These are phyloP conservation scores for Arabidopsis hybrid DNA, from an alignment of 441 rosid species.

Conservation along the genomic window DNA sequence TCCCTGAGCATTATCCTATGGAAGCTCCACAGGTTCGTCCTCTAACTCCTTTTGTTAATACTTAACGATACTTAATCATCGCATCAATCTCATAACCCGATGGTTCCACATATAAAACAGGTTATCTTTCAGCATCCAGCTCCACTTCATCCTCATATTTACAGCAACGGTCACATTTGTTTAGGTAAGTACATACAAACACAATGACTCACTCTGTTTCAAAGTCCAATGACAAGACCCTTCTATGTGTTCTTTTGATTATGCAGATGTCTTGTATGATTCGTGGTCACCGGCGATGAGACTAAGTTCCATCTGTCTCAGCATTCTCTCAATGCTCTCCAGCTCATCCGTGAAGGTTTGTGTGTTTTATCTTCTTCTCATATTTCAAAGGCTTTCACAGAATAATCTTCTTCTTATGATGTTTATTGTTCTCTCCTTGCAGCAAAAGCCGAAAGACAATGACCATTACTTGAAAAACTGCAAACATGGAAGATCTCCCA, in stretches of 20 bases:
- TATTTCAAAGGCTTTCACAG: slow-evolving; percentile 1
- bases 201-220: neutral
- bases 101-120: slow-evolving; percentile 44
- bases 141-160: slow-evolving; percentile 93
- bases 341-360: slow-evolving; percentile 94
- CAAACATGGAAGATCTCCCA: slow-evolving; percentile 95
- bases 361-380: neutral
- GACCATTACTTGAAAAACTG: slow-evolving; percentile 97
- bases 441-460: slow-evolving; percentile 99
- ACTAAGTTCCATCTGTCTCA: slow-evolving; percentile 96
- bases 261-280: slow-evolving; percentile 91
- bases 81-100: neutral
- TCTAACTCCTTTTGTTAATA: neutral
- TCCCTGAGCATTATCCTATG: slow-evolving; percentile 99
- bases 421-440: slow-evolving; percentile 43
- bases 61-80: neutral
- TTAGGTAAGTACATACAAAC: slow-evolving; percentile 67
- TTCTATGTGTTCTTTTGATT: slow-evolving; percentile 11
- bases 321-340: slow-evolving; percentile 99
- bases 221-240: slow-evolving; percentile 2
- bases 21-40: slow-evolving; percentile 93
- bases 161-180: slow-evolving; percentile 98
- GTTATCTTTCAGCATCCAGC: slow-evolving; percentile 96
- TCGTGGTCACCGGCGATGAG: slow-evolving; percentile 99
- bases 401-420: slow-evolving; percentile 9